A percentile compares a stretch with the other conserved stretches of the same genome.
Conservation (phyloP, 148 eudicot species). For the Limonium bicolor region DNA sequence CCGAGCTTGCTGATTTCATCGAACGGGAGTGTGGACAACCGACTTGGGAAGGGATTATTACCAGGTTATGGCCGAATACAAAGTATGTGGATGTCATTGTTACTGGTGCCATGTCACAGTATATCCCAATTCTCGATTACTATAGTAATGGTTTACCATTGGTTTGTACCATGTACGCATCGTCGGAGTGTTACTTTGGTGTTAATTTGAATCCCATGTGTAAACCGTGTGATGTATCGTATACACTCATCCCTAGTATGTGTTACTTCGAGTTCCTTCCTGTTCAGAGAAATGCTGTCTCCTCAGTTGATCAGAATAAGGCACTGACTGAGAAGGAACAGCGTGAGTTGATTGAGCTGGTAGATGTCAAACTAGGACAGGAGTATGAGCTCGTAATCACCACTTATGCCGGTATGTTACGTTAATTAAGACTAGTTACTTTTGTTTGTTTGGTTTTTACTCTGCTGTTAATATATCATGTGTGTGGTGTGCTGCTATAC, state of each 20-base stretch:
- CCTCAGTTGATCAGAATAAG: slow-evolving; percentile 28
- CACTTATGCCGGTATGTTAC: slow-evolving; percentile 50
- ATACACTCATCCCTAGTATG: slow-evolving; percentile 67
- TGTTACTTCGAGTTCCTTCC: slow-evolving; percentile 70
- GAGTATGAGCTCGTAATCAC: slow-evolving; percentile 79
- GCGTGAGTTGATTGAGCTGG: slow-evolving; percentile 47
- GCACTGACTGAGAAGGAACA: slow-evolving; percentile 57
- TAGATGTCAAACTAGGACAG: slow-evolving; percentile 57
- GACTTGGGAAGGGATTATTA: slow-evolving; percentile 58
- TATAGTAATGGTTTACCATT: slow-evolving; percentile 62
- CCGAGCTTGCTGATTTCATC: slow-evolving; percentile 44
- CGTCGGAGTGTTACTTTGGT: slow-evolving; percentile 76
- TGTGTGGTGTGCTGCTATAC: no score
- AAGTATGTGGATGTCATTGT: slow-evolving; percentile 75
- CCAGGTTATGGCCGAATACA: slow-evolving; percentile 69
- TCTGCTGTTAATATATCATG: no score
- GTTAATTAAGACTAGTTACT: not conserved
- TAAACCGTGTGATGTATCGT: slow-evolving; percentile 57
- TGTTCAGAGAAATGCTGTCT: slow-evolving; percentile 34
- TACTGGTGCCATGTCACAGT: slow-evolving; percentile 81
- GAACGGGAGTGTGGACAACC: slow-evolving; percentile 31
- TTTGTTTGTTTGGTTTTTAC: not conserved
- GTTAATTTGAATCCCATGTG: slow-evolving; percentile 64
- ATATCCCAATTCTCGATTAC: slow-evolving; percentile 56
- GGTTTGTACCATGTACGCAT: slow-evolving; percentile 76